A percentile compares a stretch with the other conserved stretches of the same genome.
phyloP scores from a whole-genome alignment of 768 basidiomycete species.

The Leccinum subgranulosum region DNA sequence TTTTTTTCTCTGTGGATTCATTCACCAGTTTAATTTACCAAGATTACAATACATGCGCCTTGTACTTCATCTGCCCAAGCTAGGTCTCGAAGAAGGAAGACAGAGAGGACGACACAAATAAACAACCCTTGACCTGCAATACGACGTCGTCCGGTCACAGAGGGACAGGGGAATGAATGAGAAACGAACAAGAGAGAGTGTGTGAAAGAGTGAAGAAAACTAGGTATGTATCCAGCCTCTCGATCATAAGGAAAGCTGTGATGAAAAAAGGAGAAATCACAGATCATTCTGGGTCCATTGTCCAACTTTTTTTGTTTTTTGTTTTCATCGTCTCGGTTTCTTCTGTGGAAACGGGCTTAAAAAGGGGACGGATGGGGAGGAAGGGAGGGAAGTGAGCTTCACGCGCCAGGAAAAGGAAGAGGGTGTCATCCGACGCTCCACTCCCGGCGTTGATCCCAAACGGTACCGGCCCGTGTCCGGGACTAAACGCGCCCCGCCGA shows the following conservation, averaged over 20 bases:
- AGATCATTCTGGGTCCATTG: neutral
- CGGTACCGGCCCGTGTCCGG: constrained; percentile 28
- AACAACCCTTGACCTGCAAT: constrained; percentile 13
- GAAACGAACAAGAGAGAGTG: neutral
- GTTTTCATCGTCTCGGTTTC: neutral
- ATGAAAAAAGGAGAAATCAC: neutral
- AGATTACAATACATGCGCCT: neutral
- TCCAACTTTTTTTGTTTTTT: constrained; percentile 4
- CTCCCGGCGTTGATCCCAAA: constrained; percentile 29
- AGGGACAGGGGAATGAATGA: constrained; percentile 1
- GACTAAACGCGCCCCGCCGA: constrained; percentile 29
- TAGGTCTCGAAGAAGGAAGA: neutral
- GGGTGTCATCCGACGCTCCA: constrained; percentile 33
- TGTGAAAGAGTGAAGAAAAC: neutral
- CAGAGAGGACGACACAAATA: constrained; percentile 20
- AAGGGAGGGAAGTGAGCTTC: too few species aligned
- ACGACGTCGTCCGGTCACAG: neutral
- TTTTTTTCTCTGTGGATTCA: neutral
- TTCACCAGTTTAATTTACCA: neutral
- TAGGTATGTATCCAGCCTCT: too few species aligned
- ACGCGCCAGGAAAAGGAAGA: neutral
- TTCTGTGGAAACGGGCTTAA: neutral
- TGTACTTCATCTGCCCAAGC: neutral
- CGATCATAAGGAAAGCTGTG: neutral
- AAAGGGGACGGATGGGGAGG: too few species aligned